A percentile compares a stretch with the other conserved stretches of the same genome.
Evolutionary conservation across 768 basidiomycete genomes (phyloP).

Genomic region (Suillus subaureus): DNA sequence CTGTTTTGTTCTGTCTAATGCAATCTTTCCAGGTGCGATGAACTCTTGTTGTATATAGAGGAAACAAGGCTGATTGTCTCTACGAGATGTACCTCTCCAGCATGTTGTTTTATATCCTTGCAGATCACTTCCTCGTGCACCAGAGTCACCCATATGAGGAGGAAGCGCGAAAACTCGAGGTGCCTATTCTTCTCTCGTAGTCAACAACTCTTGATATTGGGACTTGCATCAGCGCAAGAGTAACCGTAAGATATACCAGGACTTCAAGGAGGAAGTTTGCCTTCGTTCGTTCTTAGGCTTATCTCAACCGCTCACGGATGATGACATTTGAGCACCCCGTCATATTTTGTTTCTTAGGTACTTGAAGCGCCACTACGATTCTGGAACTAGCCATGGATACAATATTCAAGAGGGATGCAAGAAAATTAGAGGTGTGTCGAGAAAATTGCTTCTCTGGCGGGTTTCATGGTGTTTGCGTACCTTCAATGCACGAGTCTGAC

Average conservation of each 20-base stretch:
- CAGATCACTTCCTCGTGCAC: constrained; percentile 88
- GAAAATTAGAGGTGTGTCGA: constrained; percentile 11
- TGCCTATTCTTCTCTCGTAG: constrained; percentile 27
- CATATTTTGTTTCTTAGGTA: constrained; percentile 45
- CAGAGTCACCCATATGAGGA: constrained; percentile 87
- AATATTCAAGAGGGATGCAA: constrained; percentile 62
- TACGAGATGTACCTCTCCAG: constrained; percentile 91
- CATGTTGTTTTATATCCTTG: constrained; percentile 79
- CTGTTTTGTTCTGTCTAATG: background rate
- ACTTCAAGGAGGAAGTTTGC: constrained; percentile 80
- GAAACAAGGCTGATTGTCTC: constrained; percentile 90
- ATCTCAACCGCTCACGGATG: background rate
- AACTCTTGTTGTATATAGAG: constrained; percentile 88
- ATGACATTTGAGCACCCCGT: constrained; percentile 3
- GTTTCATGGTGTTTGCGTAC: too few relatives aligned
- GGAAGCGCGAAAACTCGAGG: constrained; percentile 68
- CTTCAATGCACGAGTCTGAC: too few relatives aligned
- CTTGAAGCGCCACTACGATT: constrained; percentile 57
- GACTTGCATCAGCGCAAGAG: constrained; percentile 54
- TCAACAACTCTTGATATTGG: constrained; percentile 1
- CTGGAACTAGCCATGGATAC: constrained; percentile 45
- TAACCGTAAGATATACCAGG: constrained; percentile 75
- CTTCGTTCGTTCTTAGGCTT: constrained; percentile 40
- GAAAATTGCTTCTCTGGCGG: too few relatives aligned
- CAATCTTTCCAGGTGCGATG: constrained; percentile 71